Base-by-base conservation (phyloP, 495 filamentous ascomycete species). In the Aspergillus avenaceus region DNA sequence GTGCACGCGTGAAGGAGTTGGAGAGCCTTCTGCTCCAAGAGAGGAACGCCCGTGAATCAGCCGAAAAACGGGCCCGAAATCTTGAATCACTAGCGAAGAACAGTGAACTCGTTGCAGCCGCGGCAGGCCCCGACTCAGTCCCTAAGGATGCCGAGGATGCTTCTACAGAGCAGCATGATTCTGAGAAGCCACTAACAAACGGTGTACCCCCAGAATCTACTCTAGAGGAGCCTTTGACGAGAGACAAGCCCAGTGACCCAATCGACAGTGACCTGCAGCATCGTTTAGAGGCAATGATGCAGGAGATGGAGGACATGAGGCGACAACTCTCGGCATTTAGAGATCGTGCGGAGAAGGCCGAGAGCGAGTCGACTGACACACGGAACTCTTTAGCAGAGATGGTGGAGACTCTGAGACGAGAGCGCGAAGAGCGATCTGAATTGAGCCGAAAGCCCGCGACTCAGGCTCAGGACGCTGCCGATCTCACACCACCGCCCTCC, bases 331-430 rank as follows among this genome's bases (percentile, higher is more conserved):
- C 92, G 41, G 69, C 70, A 0, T 96, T 89, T 69, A 84, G 84
- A 55, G 69, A 79, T 13, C 82, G 88, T 12, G 90, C 91, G 2
- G 85, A 95, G 64, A 81, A 71, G 41, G 91, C 91, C 3, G 90
- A 96, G 61, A 73, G 76, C 16, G 90, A 96, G 53, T 77, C 80
- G 22, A 75, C 79, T 49, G 71, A 76, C 29, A 77, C 82, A 41
- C 82, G 84, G 44, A 84, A 84, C 61, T 87, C 84, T 1, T 69
- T 98, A 19, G 84, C 85, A 0, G 90, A 96, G 62, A 92, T 97
- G 90, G 84, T 97, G 13, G 81, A 88, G 57, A 85, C 85, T 24
- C 83, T 95, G 37, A 81, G 88, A 40, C 74, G 74, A 54, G 84
- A 84, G 48, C 84, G 90, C 27, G 79, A 53, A 1, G 55, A 64